Evolutionary conservation across 2,329 filamentous ascomycete species (phyloP), one percentile per base, ranked within the genome.

Genomic region (Septoria linicola): DNA sequence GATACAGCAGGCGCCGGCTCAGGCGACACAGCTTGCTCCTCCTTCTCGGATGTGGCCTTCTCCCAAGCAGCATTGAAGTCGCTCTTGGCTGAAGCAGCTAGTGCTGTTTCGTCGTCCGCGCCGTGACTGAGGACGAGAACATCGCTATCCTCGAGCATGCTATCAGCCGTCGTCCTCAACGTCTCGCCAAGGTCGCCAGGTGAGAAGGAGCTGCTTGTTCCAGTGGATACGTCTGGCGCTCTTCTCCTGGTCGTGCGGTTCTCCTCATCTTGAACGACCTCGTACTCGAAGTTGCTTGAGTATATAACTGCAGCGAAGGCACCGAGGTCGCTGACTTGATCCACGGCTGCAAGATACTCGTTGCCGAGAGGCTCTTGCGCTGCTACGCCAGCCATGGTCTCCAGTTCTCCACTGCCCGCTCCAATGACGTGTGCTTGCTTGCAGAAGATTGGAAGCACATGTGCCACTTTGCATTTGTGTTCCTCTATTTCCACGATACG

Each of bases 371-470:
- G 56, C 48, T 61, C 60, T 46, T 62, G 59, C 13, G 60, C 62
- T n/a, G 54, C 63, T 8, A 62, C 54, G 21, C 59, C 57, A 27
- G 58, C 60, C 46, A 66, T 61, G 17, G 65, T 55, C 27, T 69
- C 67, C 80, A 84, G 69, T 81, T 89, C 51, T 79, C 83, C 72
- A 82, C 80, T 61, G 11, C 88, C 88, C 63, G 86, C 85, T 45
- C 91, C 92, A 60, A 99, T 95, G 47, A 78, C 80, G 69, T 96
- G 91, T 4, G 92, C 92, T 73, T 99, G 91, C 60, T 89, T 83
- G 32, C 90, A 93, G 63, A 97, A 81, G 4, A 95, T 86, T 2
- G 92, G 95, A 30, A 99, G 77, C 46, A 95, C 85, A 70, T 89
- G 95, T 40, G 93, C 93, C 34, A 99, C 80, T 72, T 91, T 92